Conservation (phyloP, 1,284 basidiomycete species). For the Rhodotorula sp. region DNA sequence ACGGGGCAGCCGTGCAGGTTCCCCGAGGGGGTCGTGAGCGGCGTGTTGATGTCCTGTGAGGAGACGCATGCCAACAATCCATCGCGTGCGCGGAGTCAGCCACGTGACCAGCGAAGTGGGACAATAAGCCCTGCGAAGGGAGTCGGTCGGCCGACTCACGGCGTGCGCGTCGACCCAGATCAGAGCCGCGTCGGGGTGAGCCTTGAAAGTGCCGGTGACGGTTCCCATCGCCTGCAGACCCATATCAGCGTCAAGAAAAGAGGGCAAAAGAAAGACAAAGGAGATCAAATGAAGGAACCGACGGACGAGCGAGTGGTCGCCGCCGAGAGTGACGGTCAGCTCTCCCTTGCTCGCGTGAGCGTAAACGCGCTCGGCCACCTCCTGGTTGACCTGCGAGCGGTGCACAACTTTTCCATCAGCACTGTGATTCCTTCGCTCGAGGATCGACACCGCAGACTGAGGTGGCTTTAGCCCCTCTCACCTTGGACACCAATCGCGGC, state of each 20-base stretch:
- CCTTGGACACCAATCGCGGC: slow-evolving; percentile 68
- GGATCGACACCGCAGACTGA: not conserved
- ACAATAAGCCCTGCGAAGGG: not conserved
- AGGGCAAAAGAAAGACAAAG: too few relatives aligned
- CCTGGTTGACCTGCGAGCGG: slow-evolving; percentile 64
- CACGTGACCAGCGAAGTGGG: not conserved
- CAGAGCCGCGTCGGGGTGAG: slow-evolving; percentile 66
- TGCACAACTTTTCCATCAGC: too few relatives aligned
- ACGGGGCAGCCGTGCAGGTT: slow-evolving; percentile 99
- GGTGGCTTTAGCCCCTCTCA: slow-evolving; percentile 4
- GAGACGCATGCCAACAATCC: slow-evolving; percentile 43
- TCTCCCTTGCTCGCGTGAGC: slow-evolving; percentile 72
- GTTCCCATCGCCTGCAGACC: slow-evolving; percentile 78
- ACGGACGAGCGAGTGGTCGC: slow-evolving; percentile 86
- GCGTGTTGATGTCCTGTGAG: slow-evolving; percentile 93
- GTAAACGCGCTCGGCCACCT: slow-evolving; percentile 73
- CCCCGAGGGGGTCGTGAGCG: slow-evolving; percentile 75
- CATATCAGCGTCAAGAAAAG: too few relatives aligned
- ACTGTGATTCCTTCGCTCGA: not conserved
- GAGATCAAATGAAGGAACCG: too few relatives aligned
- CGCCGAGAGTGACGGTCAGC: slow-evolving; percentile 89
- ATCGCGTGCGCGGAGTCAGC: too few relatives aligned
- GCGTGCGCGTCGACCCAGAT: slow-evolving; percentile 68
- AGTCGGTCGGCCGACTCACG: slow-evolving; percentile 24
- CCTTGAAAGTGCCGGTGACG: slow-evolving; percentile 67